phyloP scores from a whole-genome alignment of 139 green algal species.

The Chlorella sp. region DNA sequence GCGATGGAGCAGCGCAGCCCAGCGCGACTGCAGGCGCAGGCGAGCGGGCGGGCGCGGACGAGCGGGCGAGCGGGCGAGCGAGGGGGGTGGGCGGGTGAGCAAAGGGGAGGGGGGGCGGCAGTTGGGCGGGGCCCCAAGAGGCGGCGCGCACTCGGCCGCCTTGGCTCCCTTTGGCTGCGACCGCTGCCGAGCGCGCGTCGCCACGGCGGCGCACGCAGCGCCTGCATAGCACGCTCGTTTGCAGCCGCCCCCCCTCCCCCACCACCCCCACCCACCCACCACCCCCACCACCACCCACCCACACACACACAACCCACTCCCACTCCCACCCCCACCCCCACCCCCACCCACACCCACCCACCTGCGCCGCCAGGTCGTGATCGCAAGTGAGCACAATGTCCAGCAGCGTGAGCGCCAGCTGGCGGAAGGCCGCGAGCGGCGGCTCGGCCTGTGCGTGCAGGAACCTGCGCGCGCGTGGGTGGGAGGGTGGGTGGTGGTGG shows the following conservation, averaged over 20 bases:
- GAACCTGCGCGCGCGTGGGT: conserved; percentile 16
- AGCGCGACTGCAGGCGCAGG: conserved; percentile 51
- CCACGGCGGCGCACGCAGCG: too few relatives aligned
- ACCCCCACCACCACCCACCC: neutral
- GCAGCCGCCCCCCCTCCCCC: neutral
- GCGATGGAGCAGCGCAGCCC: conserved; percentile 36
- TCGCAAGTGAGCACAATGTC: conserved; percentile 44
- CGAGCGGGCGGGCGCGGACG: neutral
- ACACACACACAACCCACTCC: neutral
- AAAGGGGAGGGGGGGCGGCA: neutral
- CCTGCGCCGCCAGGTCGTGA: conserved; percentile 47
- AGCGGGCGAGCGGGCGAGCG: neutral
- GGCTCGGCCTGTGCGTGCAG: conserved; percentile 41
- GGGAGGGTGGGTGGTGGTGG: neutral
- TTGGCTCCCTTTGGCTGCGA: too few relatives aligned
- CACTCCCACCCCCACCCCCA: neutral
- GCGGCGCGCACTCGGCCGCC: too few relatives aligned
- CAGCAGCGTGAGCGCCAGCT: conserved; percentile 42
- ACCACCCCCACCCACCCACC: neutral
- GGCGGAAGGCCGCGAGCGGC: conserved; percentile 5
- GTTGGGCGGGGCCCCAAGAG: too few relatives aligned
- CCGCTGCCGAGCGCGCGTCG: too few relatives aligned
- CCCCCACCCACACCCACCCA: neutral
- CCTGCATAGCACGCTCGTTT: too few relatives aligned
- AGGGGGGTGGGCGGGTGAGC: neutral